Evolutionary conservation across 768 basidiomycete species (phyloP).

Genomic region (Cantharellus cinnabarinus): DNA sequence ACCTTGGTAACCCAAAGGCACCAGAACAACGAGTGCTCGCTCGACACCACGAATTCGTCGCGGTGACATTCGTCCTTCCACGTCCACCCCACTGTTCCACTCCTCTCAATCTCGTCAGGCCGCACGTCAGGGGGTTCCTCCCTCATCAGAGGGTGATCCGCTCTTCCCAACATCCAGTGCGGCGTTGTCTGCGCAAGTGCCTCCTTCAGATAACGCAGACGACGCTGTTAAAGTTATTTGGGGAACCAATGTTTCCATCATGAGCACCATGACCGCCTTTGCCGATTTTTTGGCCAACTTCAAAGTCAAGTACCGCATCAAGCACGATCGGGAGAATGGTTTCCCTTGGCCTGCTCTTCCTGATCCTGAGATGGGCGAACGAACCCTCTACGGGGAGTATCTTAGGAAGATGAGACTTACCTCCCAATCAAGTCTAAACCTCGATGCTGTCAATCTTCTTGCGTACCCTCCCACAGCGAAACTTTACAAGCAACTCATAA

Average conservation of each 20-base stretch:
- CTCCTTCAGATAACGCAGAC: slow-evolving; percentile 51
- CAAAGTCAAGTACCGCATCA: slow-evolving; percentile 73
- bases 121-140: slow-evolving; percentile 29
- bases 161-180: slow-evolving; percentile 9
- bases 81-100: slow-evolving; percentile 30
- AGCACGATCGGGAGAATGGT: slow-evolving; percentile 46
- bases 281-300: slow-evolving; percentile 77
- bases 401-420: slow-evolving; percentile 74
- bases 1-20: neutral
- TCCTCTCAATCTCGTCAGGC: slow-evolving; percentile 20
- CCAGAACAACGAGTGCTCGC: slow-evolving; percentile 18
- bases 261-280: slow-evolving; percentile 81
- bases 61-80: slow-evolving; percentile 83
- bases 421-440: slow-evolving; percentile 80
- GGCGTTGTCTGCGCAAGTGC: slow-evolving; percentile 36
- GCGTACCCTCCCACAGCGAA: slow-evolving; percentile 74
- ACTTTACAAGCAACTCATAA: slow-evolving; percentile 61
- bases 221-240: slow-evolving; percentile 73
- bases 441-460: slow-evolving; percentile 70
- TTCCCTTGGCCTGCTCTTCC: slow-evolving; percentile 24
- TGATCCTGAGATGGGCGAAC: slow-evolving; percentile 46
- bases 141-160: slow-evolving; percentile 23
- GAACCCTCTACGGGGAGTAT: slow-evolving; percentile 57
- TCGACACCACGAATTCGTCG: slow-evolving; percentile 55
- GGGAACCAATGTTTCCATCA: slow-evolving; percentile 90